Base-by-base conservation (phyloP, 768 basidiomycete genomes). In the Trametopsis cervina region DNA sequence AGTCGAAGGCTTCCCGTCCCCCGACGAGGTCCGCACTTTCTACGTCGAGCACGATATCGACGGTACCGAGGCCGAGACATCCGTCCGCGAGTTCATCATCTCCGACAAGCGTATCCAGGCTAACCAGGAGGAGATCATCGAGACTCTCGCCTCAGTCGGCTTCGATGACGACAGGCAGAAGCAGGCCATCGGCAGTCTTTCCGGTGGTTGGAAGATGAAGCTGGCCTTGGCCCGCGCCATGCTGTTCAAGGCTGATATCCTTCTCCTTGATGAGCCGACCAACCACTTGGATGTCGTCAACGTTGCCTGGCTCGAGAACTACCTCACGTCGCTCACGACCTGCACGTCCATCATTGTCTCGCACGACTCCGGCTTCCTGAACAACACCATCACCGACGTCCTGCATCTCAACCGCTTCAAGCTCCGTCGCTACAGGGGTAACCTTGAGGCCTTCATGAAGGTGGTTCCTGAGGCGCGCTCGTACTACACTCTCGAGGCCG, bases 151-250 rank as follows among this genome's bases (percentile, higher is more conserved):
- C 18, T 86, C 89, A 43, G 94, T 96, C 63, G 94, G 94, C 54
- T 97, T 97, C 80, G 80, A 70, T 54, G 88, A 85, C 52, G 88
- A 83, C 60, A 84, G 93, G 55, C 94, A 96, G 71, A 73, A 70
- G 55, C 76, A 87, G 53, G 70, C 90, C 35, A 96, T 96, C 56
- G 90, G 93, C 55, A 82, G 82, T 50, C 74, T 97, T 35, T 97
- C 94, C 38, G 94, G 94, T 80, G 94, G 94, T 75, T 96, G 94
- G 94, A 97, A 97, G 80, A 97, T 97, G 94, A 97, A 96, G 80
- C 85, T 97, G 54, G 94, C 94, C 35, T 81, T 97, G 52, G 94
- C 94, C 50, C 82, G 94, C 53, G 94, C 94, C 42, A 95, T 97
- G 83, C 77, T 97, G 39, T 97, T 97, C 87, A 89, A 87, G 74